A percentile compares a stretch with the other conserved stretches of the same genome.
These are phyloP conservation scores for Cordyceps militaris DNA, from an alignment of 2,329 filamentous ascomycete species.

Conservation along the genomic window DNA sequence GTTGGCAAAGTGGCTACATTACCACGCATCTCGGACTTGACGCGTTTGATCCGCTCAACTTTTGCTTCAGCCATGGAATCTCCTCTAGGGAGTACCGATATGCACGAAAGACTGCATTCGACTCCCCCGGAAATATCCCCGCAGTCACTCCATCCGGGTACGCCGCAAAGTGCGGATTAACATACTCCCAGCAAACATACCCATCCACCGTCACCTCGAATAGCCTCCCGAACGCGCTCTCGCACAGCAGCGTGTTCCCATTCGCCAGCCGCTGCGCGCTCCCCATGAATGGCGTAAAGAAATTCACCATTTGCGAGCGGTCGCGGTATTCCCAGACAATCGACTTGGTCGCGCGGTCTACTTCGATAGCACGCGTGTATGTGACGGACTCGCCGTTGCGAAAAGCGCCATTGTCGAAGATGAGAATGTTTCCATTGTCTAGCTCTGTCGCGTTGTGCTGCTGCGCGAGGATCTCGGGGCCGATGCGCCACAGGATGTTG, in stretches of 20 bases:
- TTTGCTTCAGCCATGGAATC: constrained; percentile 21
- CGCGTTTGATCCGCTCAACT: neutral
- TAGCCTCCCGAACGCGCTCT: constrained; percentile 22
- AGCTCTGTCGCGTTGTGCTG: constrained; percentile 26
- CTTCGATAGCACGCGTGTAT: constrained; percentile 22
- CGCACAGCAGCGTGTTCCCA: constrained; percentile 23
- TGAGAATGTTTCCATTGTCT: constrained; percentile 25
- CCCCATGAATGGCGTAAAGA: constrained; percentile 26
- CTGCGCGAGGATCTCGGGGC: constrained; percentile 20
- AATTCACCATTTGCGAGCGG: constrained; percentile 22
- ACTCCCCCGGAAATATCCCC: constrained; percentile 23
- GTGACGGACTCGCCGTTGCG: constrained; percentile 24
- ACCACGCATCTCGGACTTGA: too few relatives aligned
- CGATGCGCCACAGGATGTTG: constrained; percentile 23
- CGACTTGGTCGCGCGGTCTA: constrained; percentile 18
- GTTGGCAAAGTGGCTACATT: too few relatives aligned
- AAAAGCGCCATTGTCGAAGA: constrained; percentile 26
- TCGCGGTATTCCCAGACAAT: constrained; percentile 26
- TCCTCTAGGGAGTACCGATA: constrained; percentile 23
- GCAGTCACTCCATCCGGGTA: constrained; percentile 21
- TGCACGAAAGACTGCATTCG: constrained; percentile 23
- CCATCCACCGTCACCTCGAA: constrained; percentile 23
- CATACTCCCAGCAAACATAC: constrained; percentile 24
- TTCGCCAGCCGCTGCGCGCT: constrained; percentile 23
- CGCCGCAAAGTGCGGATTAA: constrained; percentile 23